Conservation (phyloP, 345 rosid species). For the Salix caprea region DNA sequence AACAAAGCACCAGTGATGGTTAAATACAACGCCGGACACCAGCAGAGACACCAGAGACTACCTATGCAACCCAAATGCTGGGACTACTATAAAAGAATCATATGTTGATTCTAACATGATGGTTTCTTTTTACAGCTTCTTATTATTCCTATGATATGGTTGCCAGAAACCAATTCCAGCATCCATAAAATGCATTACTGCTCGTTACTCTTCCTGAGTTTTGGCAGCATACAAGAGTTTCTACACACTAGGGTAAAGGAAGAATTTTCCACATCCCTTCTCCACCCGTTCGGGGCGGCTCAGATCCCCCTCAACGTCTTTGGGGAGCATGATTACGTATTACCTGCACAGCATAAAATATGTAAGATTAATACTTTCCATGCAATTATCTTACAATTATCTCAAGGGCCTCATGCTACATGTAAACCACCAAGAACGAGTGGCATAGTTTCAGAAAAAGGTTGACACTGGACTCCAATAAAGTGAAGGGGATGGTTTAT, state of each 20-base stretch:
- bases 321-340: conserved; percentile 62
- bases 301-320: conserved; percentile 47
- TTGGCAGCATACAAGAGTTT: conserved; percentile 22
- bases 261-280: conserved; percentile 52
- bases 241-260: conserved; percentile 36
- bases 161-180: conserved; percentile 46
- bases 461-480: neutral
- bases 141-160: conserved; percentile 33
- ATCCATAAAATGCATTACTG: conserved; percentile 39
- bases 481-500: neutral
- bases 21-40: conserved; percentile 35
- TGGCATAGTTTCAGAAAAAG: neutral
- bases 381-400: neutral
- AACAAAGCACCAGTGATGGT: conserved; percentile 29
- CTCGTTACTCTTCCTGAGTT: conserved; percentile 37
- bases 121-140: conserved; percentile 27
- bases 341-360: conserved; percentile 51
- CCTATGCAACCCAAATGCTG: conserved; percentile 57
- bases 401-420: neutral
- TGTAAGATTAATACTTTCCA: neutral
- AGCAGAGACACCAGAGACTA: conserved; percentile 35
- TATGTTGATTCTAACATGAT: conserved; percentile 60
- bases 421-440: neutral
- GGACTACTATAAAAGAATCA: conserved; percentile 58
- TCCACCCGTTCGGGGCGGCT: conserved; percentile 43